These are phyloP conservation scores for Biancaea sappan DNA, from an alignment of 306 rosid genomes.

Conservation along the genomic window DNA sequence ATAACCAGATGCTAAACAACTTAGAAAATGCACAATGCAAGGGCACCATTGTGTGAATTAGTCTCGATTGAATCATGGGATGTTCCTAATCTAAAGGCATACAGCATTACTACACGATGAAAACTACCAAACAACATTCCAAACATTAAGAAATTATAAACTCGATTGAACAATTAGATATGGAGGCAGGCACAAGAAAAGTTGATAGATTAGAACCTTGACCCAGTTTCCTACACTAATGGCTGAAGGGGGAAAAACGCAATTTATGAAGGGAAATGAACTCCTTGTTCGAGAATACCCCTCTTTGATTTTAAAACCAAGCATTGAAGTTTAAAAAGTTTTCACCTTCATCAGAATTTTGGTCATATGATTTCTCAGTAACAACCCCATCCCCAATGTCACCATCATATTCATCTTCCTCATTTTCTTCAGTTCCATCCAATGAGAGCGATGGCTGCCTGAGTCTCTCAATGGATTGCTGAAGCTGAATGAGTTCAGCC, in stretches of 20 bases:
- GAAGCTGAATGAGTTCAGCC: background rate
- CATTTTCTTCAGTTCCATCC: background rate
- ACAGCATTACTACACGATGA: background rate
- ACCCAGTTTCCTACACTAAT: background rate
- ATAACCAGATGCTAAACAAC: background rate
- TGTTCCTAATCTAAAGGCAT: background rate
- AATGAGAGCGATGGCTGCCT: no score
- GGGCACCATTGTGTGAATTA: background rate
- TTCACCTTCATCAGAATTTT: conserved; percentile 11
- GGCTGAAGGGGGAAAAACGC: background rate
- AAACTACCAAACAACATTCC: background rate
- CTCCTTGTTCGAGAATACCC: background rate
- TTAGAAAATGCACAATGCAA: background rate
- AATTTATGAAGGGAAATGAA: background rate
- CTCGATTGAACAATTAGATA: background rate
- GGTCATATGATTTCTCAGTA: background rate
- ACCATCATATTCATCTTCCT: background rate
- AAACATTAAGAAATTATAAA: background rate
- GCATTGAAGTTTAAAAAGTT: background rate
- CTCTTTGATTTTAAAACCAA: background rate
- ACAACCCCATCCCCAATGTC: background rate
- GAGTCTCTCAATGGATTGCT: background rate
- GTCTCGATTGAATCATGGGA: conserved; percentile 7
- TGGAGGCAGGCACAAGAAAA: background rate
- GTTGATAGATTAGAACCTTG: background rate